Base-by-base conservation (phyloP, 306 rosid genomes). In the Cajanus cajan region DNA sequence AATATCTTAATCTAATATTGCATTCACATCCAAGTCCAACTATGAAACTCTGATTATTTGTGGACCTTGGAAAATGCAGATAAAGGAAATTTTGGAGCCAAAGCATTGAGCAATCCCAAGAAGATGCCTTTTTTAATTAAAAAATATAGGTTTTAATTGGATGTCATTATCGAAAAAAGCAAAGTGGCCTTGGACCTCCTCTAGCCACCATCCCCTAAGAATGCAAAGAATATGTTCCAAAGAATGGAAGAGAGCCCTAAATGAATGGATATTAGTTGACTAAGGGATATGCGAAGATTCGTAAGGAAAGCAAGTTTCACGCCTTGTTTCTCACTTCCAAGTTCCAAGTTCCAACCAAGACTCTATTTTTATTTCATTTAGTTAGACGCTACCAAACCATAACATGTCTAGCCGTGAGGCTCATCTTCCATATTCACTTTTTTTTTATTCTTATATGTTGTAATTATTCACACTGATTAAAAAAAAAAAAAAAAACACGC, bases 211-310 rank as follows among this genome's bases (percentile, higher is more conserved):
- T 11, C 39, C 14, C 14, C 52, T 77, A 48, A 19, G 78, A 50
- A 51, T 41, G 11, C 39, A 82, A 64, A 63, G 79, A 82, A 71
- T 82, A 65, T 69, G 7, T 63, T 63, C 47, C 21, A 25, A 58
- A 7, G 6, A 12, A 4, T 28, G 3, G 31, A 52, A 52, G 15
- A 52, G 3, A 21, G 61, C n/a, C 55, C 4, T n/a, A 10, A n/a
- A 64, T 21, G 43, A 67, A 68, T 51, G 7, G 54, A 48, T 69
- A 70, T 61, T 12, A 21, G 3, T 43, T 12, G 48, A 76, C 39
- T 11, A 25, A 61, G n/a, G 77, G 84, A 82, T 88, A 85, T 63
- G 75, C 62, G 82, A 85, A 83, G 88, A 90, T 71, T 82, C 74
- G 76, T 70, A n/a, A 68, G 33, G 55, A 55, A 68, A 77, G 81